phyloP scores from a whole-genome alignment of 345 rosid genomes.

The Syzygium grande region DNA sequence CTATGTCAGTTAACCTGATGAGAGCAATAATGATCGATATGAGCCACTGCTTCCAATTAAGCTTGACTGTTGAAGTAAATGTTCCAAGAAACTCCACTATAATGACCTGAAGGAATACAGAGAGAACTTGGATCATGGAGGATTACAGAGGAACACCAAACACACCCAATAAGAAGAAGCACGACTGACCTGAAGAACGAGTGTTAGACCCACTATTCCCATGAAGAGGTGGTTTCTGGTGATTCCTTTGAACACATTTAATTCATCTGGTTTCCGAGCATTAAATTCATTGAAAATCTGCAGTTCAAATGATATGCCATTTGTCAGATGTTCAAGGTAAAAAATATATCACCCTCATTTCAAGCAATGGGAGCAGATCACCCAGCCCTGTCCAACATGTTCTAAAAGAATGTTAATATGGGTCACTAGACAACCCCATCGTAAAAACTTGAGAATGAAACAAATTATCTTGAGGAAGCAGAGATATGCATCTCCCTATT shows the following conservation, averaged over 20 bases:
- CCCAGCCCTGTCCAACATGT: background rate
- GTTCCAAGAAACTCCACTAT: conserved; percentile 45
- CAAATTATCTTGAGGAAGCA: background rate
- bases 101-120: conserved; percentile 38
- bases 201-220: conserved; percentile 66
- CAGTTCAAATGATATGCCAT: background rate
- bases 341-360: background rate
- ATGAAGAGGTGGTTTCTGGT: conserved; percentile 68
- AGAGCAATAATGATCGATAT: conserved; percentile 51
- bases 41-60: conserved; percentile 58
- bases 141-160: background rate
- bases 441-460: background rate
- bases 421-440: background rate
- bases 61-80: conserved; percentile 32
- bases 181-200: conserved; percentile 57
- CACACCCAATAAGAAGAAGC: background rate
- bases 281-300: conserved; percentile 99
- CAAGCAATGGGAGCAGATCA: background rate
- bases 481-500: background rate
- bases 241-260: conserved; percentile 75
- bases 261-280: conserved; percentile 88
- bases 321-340: background rate
- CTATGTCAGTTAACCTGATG: conserved; percentile 46
- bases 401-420: background rate
- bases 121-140: background rate